Conservation (phyloP, 768 basidiomycete species). For the Nidularia pulvinata region DNA sequence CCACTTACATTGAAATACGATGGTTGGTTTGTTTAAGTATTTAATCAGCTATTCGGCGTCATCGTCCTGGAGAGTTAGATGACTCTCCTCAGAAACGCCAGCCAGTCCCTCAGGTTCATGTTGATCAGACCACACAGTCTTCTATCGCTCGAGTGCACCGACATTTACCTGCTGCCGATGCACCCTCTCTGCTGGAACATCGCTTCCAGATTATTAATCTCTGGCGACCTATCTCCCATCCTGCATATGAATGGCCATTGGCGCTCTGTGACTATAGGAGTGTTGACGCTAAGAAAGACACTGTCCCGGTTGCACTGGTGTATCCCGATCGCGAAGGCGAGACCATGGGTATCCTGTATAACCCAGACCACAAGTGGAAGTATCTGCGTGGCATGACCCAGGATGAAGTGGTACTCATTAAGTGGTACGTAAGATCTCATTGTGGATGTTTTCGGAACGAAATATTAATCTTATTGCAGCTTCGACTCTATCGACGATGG, state of each 20-base stretch:
- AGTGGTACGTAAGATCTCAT: constrained; percentile 36
- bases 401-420: constrained; percentile 51
- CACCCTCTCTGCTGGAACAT: constrained; percentile 34
- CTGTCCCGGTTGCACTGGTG: constrained; percentile 40
- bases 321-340: constrained; percentile 54
- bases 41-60: constrained; percentile 43
- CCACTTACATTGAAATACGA: not conserved
- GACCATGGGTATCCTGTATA: constrained; percentile 44
- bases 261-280: constrained; percentile 50
- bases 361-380: constrained; percentile 49
- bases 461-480: constrained; percentile 7
- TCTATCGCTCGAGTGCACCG: constrained; percentile 45
- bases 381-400: constrained; percentile 44
- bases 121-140: constrained; percentile 49
- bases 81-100: constrained; percentile 35
- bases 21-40: not conserved
- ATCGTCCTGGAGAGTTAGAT: constrained; percentile 31
- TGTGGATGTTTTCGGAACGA: not conserved
- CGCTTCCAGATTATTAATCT: constrained; percentile 63
- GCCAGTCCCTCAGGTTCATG: constrained; percentile 44
- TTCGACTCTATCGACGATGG: constrained; percentile 35
- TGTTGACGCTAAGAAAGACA: constrained; percentile 37
- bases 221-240: constrained; percentile 53
- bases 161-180: constrained; percentile 48
- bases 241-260: constrained; percentile 50